Conservation (phyloP, 2,329 filamentous ascomycete genomes). For the Hypoxylon sp. region DNA sequence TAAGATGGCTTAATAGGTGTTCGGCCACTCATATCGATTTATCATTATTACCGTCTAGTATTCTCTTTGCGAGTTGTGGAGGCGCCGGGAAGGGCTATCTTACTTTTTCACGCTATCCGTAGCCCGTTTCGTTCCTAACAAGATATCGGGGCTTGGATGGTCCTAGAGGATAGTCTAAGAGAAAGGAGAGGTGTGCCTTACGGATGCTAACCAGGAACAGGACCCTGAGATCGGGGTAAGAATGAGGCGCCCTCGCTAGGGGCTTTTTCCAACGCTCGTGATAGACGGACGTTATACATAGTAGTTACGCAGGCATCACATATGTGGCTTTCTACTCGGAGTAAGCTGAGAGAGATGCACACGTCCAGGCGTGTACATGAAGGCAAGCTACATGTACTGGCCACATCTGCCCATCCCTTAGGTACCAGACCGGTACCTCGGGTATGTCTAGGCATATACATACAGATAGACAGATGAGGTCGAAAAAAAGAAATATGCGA, state of each 20-base stretch:
- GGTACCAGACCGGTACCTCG: too few species aligned
- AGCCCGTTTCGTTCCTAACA: too few species aligned
- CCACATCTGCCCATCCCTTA: too few species aligned
- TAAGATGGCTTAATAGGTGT: slow-evolving; percentile 22
- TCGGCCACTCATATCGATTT: too few species aligned
- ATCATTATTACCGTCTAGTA: too few species aligned
- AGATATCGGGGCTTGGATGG: slow-evolving; percentile 5
- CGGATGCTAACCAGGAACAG: neutral
- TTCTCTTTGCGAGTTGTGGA: too few species aligned
- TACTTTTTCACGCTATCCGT: too few species aligned
- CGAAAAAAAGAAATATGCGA: slow-evolving; percentile 18
- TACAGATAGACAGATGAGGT: too few species aligned
- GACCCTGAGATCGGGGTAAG: slow-evolving; percentile 12
- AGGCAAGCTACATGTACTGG: neutral
- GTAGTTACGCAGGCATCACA: neutral
- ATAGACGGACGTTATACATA: neutral
- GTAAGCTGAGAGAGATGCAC: slow-evolving; percentile 8
- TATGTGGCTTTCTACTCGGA: slow-evolving; percentile 1
- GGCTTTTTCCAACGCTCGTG: neutral
- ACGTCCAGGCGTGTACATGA: too few species aligned
- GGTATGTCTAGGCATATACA: too few species aligned
- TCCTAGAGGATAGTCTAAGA: neutral
- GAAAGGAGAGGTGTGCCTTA: slow-evolving; percentile 7
- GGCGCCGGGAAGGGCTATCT: too few species aligned
- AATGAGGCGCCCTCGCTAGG: neutral